A percentile compares a stretch with the other conserved stretches of the same genome.
These are phyloP conservation scores for Clausena lansium DNA, from an alignment of 345 rosid species.

Conservation along the genomic window DNA sequence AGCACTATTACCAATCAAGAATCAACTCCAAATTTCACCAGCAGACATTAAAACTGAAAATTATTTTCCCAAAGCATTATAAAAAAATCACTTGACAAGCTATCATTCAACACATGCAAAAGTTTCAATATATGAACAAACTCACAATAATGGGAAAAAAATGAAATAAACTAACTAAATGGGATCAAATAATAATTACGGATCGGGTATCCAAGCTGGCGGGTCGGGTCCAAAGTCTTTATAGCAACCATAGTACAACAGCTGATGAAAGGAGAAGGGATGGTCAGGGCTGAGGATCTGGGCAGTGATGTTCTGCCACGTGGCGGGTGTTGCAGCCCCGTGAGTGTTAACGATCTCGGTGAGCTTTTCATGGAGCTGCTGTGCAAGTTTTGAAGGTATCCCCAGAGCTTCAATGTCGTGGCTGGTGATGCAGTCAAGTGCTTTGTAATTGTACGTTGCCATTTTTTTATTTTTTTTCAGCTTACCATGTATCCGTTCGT, in stretches of 20 bases:
- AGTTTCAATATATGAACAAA: too few relatives aligned
- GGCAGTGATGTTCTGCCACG: constrained; percentile 58
- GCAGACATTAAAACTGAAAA: background rate
- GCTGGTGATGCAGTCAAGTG: constrained; percentile 46
- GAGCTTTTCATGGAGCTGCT: constrained; percentile 42
- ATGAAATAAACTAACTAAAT: background rate
- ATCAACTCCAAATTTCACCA: background rate
- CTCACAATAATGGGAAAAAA: background rate
- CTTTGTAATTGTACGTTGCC: constrained; percentile 42
- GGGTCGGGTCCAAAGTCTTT: constrained; percentile 80
- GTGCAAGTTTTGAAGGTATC: constrained; percentile 34
- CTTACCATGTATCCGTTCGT: too few relatives aligned
- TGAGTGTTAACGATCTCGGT: constrained; percentile 30
- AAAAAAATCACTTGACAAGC: background rate
- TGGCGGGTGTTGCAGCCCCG: constrained; percentile 45
- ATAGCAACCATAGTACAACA: constrained; percentile 85
- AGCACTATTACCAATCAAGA: background rate
- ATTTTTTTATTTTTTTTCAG: constrained; percentile 8
- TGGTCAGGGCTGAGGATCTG: constrained; percentile 60
- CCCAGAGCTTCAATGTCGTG: constrained; percentile 68
- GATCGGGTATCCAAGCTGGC: constrained; percentile 88
- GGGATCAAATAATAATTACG: constrained; percentile 32
- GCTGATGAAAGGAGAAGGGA: constrained; percentile 85
- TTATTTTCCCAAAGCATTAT: background rate
- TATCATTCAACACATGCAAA: too few relatives aligned